Evolutionary conservation across 768 basidiomycete genomes (phyloP).

Genomic region (Boletus rubescentipes): DNA sequence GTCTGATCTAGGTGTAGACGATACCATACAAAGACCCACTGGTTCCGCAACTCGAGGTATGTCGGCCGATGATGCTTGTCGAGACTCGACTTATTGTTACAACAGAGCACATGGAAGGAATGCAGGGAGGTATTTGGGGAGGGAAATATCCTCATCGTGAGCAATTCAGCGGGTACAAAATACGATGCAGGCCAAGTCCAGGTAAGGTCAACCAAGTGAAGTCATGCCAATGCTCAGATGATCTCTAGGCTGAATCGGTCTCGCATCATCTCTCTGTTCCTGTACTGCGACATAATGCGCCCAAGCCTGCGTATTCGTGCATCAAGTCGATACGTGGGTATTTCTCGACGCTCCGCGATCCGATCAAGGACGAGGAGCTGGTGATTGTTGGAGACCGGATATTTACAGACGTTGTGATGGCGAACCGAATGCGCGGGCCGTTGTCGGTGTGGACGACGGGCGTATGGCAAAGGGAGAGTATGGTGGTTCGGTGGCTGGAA

Average conservation of each 20-base stretch:
- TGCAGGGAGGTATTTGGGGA: conserved; percentile 73
- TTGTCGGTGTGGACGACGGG: conserved; percentile 70
- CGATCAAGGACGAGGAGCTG: conserved; percentile 61
- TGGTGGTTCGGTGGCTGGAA: conserved; percentile 61
- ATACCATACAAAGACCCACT: conserved; percentile 73
- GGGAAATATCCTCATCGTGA: conserved; percentile 83
- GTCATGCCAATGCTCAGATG: neutral
- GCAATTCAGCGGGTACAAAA: conserved; percentile 88
- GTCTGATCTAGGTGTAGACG: conserved; percentile 51
- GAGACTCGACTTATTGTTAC: neutral
- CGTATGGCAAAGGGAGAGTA: conserved; percentile 67
- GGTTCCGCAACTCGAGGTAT: conserved; percentile 72
- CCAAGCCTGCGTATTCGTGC: conserved; percentile 83
- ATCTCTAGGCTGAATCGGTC: conserved; percentile 81
- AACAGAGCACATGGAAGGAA: conserved; percentile 73
- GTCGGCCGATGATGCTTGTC: conserved; percentile 12
- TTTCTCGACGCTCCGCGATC: conserved; percentile 61
- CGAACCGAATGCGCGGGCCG: conserved; percentile 71
- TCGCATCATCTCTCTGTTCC: conserved; percentile 74
- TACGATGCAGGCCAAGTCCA: conserved; percentile 78
- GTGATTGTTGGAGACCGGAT: conserved; percentile 90
- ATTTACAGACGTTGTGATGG: conserved; percentile 88
- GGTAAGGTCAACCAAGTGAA: conserved; percentile 41
- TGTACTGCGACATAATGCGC: conserved; percentile 71
- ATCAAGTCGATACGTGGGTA: conserved; percentile 68